Percentiles rank a stretch among this genome's conserved stretches.
Evolutionary conservation across 108 stramenopile species (phyloP).

Genomic region (Ochromonas danica): DNA sequence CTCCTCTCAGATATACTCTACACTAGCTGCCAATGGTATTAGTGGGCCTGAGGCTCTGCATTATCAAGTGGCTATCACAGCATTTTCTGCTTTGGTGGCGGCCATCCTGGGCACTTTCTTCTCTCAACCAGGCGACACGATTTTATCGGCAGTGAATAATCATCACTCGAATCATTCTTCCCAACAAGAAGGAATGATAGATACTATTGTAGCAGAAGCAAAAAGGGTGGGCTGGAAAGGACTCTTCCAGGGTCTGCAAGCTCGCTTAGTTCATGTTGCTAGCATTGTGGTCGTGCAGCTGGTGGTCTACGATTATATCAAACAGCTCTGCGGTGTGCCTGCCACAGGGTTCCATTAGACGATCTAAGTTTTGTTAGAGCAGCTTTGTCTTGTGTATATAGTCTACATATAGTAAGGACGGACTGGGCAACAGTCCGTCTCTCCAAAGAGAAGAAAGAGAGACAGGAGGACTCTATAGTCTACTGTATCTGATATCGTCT

Average conservation of each 20-base stretch:
- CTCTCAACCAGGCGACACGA: constrained; percentile 90
- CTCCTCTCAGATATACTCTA: background rate
- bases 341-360: constrained; percentile 69
- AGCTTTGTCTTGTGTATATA: too few species aligned
- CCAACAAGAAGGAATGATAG: too few species aligned
- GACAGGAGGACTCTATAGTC: too few species aligned
- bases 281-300: constrained; percentile 84
- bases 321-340: constrained; percentile 80
- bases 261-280: constrained; percentile 81
- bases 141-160: constrained; percentile 79
- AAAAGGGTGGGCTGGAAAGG: background rate
- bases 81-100: constrained; percentile 43
- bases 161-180: too few species aligned
- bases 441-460: too few species aligned
- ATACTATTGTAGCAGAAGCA: too few species aligned
- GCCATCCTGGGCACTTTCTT: constrained; percentile 76
- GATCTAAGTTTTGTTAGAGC: too few species aligned
- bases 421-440: too few species aligned
- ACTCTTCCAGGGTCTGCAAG: constrained; percentile 41
- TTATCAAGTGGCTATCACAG: background rate
- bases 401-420: too few species aligned
- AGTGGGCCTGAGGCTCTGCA: background rate
- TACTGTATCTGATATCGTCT: too few species aligned
- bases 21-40: background rate
- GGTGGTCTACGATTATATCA: constrained; percentile 86